Base-by-base conservation (phyloP, 192 early-diverging fungal species). In the Bifiguratus adelaidae region DNA sequence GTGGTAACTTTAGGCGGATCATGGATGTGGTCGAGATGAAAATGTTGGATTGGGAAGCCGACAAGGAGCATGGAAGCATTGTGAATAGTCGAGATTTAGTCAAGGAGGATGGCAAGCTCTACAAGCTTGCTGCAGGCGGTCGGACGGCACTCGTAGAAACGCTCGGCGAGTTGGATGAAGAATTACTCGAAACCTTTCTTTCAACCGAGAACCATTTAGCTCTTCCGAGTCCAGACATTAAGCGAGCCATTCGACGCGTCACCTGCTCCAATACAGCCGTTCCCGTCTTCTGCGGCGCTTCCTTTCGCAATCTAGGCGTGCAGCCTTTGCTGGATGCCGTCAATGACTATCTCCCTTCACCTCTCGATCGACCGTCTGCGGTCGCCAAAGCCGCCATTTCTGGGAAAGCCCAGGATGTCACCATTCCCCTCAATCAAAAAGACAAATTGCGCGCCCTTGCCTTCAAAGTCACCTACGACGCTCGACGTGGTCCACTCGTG, bases 271-370 rank as follows among this genome's bases (percentile, higher is more conserved):
- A 79, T 2, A 67, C 64, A 27, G 82, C 73, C 2, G 77, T 90
- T 0, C 92, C 95, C 4, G 91, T 97, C 2, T 61, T 94, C 5
- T 84, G 83, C 30, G 92, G 89, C n/a, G 81, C 92, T 2, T 66
- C 88, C 25, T 91, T 85, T 69, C 79, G 74, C 46, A 92, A 95
- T 47, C 68, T 90, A 12, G 95, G 95, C 11, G 95, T 97, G 3
- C 91, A 97, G 49, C 89, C 91, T 15, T 57, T 95, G 16, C 69
- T 97, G 52, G 91, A 97, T 55, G 89, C 91, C 16, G 73, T 92
- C 0, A 48, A 86, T 22, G 76, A 91, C 38, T 95, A 89, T 55
- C 57, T 97, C 2, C 95, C 95, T 0, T 73, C 71, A 0, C 94
- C 94, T 0, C 45, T 71, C 3, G 90, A 95, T 20, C 58, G 75